Percentiles rank a stretch among this genome's conserved stretches.
phyloP scores from a whole-genome alignment of 768 basidiomycete genomes.

The Lentinus tigrinus region DNA sequence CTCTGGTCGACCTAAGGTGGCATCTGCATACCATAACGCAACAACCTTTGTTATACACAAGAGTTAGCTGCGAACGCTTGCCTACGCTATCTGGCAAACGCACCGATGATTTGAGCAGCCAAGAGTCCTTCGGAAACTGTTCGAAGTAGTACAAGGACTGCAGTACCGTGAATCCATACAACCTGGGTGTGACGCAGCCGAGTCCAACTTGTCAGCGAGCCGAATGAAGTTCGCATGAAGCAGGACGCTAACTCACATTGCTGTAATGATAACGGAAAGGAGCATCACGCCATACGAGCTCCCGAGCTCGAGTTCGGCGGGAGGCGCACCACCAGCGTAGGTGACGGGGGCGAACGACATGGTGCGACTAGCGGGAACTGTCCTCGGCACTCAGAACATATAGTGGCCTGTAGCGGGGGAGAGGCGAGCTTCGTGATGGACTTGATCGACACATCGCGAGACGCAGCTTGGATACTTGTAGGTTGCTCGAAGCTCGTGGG shows the following conservation, averaged over 20 bases:
- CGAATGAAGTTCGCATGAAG: background rate
- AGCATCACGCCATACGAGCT: slow-evolving; percentile 18
- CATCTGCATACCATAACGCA: background rate
- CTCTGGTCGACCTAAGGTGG: background rate
- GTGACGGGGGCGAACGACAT: background rate
- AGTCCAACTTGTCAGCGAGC: background rate
- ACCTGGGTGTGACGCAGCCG: background rate
- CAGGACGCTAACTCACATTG: background rate
- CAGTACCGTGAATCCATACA: slow-evolving; percentile 1
- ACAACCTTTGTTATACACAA: background rate
- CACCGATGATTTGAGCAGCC: background rate
- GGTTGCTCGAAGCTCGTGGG: background rate
- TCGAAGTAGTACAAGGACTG: slow-evolving; percentile 4
- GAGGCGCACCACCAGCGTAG: background rate
- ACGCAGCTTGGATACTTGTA: background rate
- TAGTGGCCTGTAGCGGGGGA: background rate
- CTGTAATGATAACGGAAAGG: slow-evolving; percentile 12
- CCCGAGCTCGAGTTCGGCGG: slow-evolving; percentile 5
- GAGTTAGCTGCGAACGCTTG: no score
- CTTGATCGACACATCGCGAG: background rate
- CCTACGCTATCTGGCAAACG: no score
- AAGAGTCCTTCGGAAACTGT: slow-evolving; percentile 2
- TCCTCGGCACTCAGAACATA: background rate
- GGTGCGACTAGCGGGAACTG: background rate
- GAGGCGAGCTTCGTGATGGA: background rate